These are phyloP conservation scores for Aspergillus ibericus DNA, from an alignment of 2,329 filamentous ascomycete species.

Conservation along the genomic window DNA sequence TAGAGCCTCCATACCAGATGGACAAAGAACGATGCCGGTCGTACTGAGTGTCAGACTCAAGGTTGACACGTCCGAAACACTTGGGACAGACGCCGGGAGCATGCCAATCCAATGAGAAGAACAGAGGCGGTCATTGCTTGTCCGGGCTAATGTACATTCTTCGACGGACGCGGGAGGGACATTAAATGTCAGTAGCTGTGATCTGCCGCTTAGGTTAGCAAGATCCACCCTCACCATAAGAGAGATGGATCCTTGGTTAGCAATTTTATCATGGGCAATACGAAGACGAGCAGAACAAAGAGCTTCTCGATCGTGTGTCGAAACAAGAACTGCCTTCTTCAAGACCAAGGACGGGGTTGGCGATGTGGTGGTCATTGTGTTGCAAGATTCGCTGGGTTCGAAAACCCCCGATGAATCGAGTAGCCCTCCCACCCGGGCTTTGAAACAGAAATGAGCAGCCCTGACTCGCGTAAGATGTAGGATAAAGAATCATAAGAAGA, in stretches of 20 bases:
- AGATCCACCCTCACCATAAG: conserved; percentile 18
- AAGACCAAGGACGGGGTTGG: conserved; percentile 14
- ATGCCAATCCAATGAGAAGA: conserved; percentile 11
- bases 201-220: conserved; percentile 19
- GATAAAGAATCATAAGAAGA: conserved; percentile 7
- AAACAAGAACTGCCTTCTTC: conserved; percentile 21
- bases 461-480: conserved; percentile 19
- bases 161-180: conserved; percentile 16
- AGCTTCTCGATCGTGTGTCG: conserved; percentile 11
- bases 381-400: conserved; percentile 12
- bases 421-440: conserved; percentile 26
- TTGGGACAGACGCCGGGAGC: conserved; percentile 14
- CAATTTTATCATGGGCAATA: conserved; percentile 18
- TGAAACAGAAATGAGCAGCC: conserved; percentile 21
- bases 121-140: conserved; percentile 17
- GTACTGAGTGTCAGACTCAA: conserved; percentile 16
- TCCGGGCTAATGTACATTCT: conserved; percentile 15
- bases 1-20: conserved; percentile 12
- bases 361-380: conserved; percentile 16
- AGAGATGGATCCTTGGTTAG: conserved; percentile 21
- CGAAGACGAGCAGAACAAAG: conserved; percentile 17
- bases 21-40: conserved; percentile 19
- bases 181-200: conserved; percentile 19
- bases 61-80: conserved; percentile 19
- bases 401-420: conserved; percentile 25